Percentiles rank a stretch among this genome's conserved stretches.
Conservation (phyloP, 192 early-diverging fungal genomes). For the Umbelopsis ramanniana region DNA sequence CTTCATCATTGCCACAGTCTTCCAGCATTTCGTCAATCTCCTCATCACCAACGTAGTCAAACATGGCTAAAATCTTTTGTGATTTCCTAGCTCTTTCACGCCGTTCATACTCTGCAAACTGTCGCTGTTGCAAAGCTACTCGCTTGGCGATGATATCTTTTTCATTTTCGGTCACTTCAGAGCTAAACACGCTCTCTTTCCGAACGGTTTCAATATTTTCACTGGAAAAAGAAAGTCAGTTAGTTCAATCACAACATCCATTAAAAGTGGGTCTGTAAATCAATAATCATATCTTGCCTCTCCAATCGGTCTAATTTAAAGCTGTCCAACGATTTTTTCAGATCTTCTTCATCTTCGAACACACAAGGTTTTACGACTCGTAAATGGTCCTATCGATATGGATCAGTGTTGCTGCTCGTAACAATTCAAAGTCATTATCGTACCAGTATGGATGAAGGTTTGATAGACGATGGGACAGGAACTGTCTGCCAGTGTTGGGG, state of each 20-base stretch:
- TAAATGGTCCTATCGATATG: conserved; percentile 17
- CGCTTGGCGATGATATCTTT: conserved; percentile 85
- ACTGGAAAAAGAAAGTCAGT: conserved; percentile 40
- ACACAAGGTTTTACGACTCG: conserved; percentile 7
- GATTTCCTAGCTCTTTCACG: conserved; percentile 80
- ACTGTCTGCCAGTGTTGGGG: conserved; percentile 28
- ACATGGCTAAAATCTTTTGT: conserved; percentile 79
- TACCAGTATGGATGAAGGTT: conserved; percentile 36
- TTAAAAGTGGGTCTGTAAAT: neutral
- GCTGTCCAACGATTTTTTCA: neutral
- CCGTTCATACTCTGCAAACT: conserved; percentile 83
- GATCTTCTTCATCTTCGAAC: neutral
- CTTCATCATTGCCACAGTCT: conserved; percentile 84
- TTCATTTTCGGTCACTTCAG: conserved; percentile 88
- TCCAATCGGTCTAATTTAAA: conserved; percentile 6
- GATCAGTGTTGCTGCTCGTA: conserved; percentile 1
- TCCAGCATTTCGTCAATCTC: conserved; percentile 85
- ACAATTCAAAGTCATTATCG: neutral
- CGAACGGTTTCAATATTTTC: conserved; percentile 73
- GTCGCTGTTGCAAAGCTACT: conserved; percentile 83
- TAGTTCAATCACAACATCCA: neutral
- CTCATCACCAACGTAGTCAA: conserved; percentile 76
- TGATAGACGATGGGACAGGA: conserved; percentile 27
- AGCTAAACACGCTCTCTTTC: conserved; percentile 84
- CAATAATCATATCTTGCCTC: neutral